These are phyloP conservation scores for Cladobotryum mycophilum DNA, from an alignment of 2,329 filamentous ascomycete species.

Conservation along the genomic window DNA sequence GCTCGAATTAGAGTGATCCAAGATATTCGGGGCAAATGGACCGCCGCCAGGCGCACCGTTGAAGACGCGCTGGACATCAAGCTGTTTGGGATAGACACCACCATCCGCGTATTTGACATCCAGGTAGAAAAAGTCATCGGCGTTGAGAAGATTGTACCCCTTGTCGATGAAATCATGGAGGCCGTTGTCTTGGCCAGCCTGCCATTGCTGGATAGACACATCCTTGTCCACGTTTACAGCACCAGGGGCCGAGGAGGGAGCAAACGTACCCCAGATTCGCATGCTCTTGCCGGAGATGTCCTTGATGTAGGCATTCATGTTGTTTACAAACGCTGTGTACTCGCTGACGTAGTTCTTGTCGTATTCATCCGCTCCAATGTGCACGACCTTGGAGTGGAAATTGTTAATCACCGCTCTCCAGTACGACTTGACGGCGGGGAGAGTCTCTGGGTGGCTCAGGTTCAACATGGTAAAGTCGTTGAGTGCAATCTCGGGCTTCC, in stretches of 20 bases:
- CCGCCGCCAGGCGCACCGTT: conserved; percentile 13
- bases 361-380: conserved; percentile 52
- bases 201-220: conserved; percentile 17
- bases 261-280: conserved; percentile 47
- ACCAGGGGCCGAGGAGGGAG: conserved; percentile 6
- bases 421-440: conserved; percentile 44
- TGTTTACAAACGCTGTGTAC: conserved; percentile 43
- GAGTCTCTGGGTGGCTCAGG: conserved; percentile 40
- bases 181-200: conserved; percentile 17
- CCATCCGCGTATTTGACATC: conserved; percentile 17
- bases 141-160: conserved; percentile 17
- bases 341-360: conserved; percentile 36
- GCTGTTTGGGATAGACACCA: conserved; percentile 18
- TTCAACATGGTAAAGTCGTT: conserved; percentile 38
- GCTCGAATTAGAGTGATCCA: conserved; percentile 15
- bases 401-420: conserved; percentile 49
- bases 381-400: conserved; percentile 49
- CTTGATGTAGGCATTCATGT: conserved; percentile 40
- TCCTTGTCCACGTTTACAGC: conserved; percentile 15
- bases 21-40: conserved; percentile 16
- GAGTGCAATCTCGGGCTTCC: conserved; percentile 47
- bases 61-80: conserved; percentile 16
- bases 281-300: conserved; percentile 37
- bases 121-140: conserved; percentile 17
- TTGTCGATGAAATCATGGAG: conserved; percentile 16